Conservation (phyloP, 345 rosid genomes). For the Angophora floribunda region DNA sequence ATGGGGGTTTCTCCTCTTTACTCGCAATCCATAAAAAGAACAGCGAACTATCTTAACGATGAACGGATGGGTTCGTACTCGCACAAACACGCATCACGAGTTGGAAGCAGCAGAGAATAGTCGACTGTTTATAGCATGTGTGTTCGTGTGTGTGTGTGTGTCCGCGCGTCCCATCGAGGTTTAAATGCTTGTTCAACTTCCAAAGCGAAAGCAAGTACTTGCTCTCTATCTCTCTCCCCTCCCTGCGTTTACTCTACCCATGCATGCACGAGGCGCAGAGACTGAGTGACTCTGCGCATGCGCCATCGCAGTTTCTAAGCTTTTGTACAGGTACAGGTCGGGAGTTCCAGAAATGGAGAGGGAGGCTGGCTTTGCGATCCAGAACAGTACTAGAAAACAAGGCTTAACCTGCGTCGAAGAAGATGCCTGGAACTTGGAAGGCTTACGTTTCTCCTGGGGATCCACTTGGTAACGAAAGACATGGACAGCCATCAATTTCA, state of each 20-base stretch:
- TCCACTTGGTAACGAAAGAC: neutral
- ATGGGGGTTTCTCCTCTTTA: neutral
- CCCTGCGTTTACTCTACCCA: neutral
- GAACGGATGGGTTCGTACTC: neutral
- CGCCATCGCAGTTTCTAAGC: neutral
- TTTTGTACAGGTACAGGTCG: neutral
- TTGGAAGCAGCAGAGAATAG: neutral
- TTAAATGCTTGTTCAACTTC: neutral
- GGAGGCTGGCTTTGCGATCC: neutral
- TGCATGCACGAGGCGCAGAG: neutral
- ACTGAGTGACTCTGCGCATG: neutral
- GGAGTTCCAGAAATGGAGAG: neutral
- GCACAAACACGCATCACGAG: neutral
- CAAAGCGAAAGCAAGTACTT: neutral
- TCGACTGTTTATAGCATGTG: neutral
- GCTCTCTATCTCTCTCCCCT: neutral
- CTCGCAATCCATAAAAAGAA: neutral
- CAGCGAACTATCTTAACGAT: neutral
- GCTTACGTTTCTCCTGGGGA: neutral
- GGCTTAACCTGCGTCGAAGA: neutral
- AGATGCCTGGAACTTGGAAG: neutral
- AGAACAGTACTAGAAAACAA: neutral
- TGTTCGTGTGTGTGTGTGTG: neutral
- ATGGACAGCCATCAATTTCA: neutral
- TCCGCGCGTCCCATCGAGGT: neutral